Percentiles rank a stretch among this genome's conserved stretches.
These are phyloP conservation scores for Hyphopichia buzzinii DNA, from an alignment of 1,139 yeast species.

Conservation along the genomic window DNA sequence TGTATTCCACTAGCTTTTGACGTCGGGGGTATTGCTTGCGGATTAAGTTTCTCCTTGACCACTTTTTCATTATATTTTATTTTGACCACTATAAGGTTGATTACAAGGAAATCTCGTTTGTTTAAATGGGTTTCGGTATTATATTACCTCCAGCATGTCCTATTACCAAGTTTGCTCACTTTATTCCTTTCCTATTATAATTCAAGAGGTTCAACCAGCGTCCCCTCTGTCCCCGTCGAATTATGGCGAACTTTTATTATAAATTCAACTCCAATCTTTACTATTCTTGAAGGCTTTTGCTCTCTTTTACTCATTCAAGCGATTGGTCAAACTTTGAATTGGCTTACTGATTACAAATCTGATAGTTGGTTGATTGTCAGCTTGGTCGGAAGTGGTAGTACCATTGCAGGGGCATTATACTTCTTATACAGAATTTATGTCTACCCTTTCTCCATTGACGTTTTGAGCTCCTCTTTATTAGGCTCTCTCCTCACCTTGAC, in stretches of 20 bases:
- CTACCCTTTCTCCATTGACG: slow-evolving; percentile 67
- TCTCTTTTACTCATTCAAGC: slow-evolving; percentile 87
- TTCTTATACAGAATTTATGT: slow-evolving; percentile 82
- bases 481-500: slow-evolving; percentile 84
- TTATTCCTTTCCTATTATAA: slow-evolving; percentile 58
- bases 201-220: slow-evolving; percentile 10
- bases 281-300: slow-evolving; percentile 90
- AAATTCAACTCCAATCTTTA: slow-evolving; percentile 85
- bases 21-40: slow-evolving; percentile 88
- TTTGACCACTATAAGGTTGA: slow-evolving; percentile 68
- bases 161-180: slow-evolving; percentile 79
- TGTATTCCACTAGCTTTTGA: slow-evolving; percentile 95
- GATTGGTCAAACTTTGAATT: slow-evolving; percentile 75
- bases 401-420: slow-evolving; percentile 72
- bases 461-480: slow-evolving; percentile 74
- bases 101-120: slow-evolving; percentile 47
- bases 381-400: slow-evolving; percentile 69
- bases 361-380: slow-evolving; percentile 81
- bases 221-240: slow-evolving; percentile 17
- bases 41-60: slow-evolving; percentile 81
- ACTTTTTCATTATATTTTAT: slow-evolving; percentile 65
- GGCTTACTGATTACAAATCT: slow-evolving; percentile 66
- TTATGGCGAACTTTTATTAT: slow-evolving; percentile 68
- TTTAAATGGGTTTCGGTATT: slow-evolving; percentile 56
- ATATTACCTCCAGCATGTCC: slow-evolving; percentile 77